Evolutionary conservation across 2,329 filamentous ascomycete species (phyloP), one percentile per base, ranked within the genome.

Genomic region (Macroventuria anomochaeta): DNA sequence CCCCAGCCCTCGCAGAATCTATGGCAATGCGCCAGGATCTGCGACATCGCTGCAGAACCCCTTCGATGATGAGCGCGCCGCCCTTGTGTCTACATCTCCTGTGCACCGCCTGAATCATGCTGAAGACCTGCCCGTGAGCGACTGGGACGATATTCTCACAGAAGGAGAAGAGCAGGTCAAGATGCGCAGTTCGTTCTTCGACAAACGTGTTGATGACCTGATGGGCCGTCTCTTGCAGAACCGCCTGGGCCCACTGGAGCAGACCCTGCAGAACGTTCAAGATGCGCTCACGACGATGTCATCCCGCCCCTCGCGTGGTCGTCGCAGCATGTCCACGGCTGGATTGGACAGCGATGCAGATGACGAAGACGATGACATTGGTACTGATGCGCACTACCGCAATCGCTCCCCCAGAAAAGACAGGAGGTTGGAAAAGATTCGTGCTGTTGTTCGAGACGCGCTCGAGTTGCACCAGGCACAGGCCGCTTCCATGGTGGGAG

Each of bases 141-240:
- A 97, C 73, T 99, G 95, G 95, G 92, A 96, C 68, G 92, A 96
- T 68, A 87, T 97, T 57, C 88, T 89, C 8, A 90, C 91, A 15
- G 87, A 88, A 28, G 71, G 69, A 23, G 91, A 96, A 53, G 85
- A 86, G 43, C 96, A 96, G 75, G 80, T 97, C 50, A 86, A 90
- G 60, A 86, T 87, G 46, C 86, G 92, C 40, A 90, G 90, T 59
- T 84, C 86, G 39, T 97, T 96, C 81, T 97, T 97, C 67, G 92
- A 97, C 68, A 88, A 86, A 39, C 92, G 90, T 68, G 90, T 99
- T 58, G 92, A 96, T 70, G 86, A 91, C 43, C 77, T 97, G 59
- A 89, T 99, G 60, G 90, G 89, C 46, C 85, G 84, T 40, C 81
- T 95, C 3, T 77, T 99, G 44, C 85, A 91, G 46, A 84, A 87